These are phyloP conservation scores for Pseudohalonectria lignicola DNA, from an alignment of 2,329 filamentous ascomycete species.

Conservation along the genomic window DNA sequence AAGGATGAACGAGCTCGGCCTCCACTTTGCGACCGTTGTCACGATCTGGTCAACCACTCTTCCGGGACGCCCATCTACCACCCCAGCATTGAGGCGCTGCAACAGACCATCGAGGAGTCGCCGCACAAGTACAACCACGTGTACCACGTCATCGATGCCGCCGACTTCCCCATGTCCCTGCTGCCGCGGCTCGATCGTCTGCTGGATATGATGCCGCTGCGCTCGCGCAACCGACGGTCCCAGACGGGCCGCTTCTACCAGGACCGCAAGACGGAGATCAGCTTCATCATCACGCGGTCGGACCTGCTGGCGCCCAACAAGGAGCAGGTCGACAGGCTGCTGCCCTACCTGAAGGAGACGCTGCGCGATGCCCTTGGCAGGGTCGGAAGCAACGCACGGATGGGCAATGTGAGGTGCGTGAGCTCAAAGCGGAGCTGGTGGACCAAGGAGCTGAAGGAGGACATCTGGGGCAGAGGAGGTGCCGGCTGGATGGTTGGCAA, in stretches of 20 bases:
- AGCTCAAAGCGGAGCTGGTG: constrained; percentile 85
- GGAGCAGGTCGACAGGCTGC: constrained; percentile 70
- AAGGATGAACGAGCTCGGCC: no score
- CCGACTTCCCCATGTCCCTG: constrained; percentile 92
- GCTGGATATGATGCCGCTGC: constrained; percentile 60
- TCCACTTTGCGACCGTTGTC: constrained; percentile 72
- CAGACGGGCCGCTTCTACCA: constrained; percentile 52
- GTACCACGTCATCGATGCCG: constrained; percentile 90
- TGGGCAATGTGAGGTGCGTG: constrained; percentile 80
- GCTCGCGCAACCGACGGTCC: constrained; percentile 71
- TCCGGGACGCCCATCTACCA: constrained; percentile 63
- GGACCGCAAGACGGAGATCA: constrained; percentile 64
- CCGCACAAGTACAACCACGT: constrained; percentile 87
- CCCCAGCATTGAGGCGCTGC: constrained; percentile 70
- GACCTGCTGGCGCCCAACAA: constrained; percentile 80
- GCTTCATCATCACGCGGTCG: constrained; percentile 81
- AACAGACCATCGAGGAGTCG: constrained; percentile 77
- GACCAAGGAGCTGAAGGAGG: constrained; percentile 76
- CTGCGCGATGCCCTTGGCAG: constrained; percentile 67
- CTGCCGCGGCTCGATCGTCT: constrained; percentile 64
- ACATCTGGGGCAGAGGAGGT: constrained; percentile 74
- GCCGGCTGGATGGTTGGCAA: constrained; percentile 97
- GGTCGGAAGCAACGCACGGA: constrained; percentile 55
- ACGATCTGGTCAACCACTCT: constrained; percentile 68
- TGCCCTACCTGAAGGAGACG: constrained; percentile 73